Evolutionary conservation across 345 rosid species (phyloP).

Genomic region (Rhodamnia argentea): DNA sequence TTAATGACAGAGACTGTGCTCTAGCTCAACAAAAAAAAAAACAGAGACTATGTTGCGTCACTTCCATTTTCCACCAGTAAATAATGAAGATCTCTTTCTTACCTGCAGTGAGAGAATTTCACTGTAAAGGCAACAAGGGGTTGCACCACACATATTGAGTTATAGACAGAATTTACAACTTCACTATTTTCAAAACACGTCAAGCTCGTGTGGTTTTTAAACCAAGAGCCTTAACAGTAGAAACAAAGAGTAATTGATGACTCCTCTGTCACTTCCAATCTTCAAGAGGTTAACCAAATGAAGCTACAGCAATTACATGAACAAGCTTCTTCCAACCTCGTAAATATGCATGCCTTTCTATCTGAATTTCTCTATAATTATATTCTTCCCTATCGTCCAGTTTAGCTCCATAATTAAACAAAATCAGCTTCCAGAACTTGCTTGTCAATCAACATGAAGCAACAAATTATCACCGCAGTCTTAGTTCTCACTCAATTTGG

Average conservation of each 20-base stretch:
- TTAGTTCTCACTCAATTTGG: background rate
- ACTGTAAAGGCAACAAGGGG: background rate
- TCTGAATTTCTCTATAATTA: background rate
- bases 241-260: background rate
- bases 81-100: background rate
- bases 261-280: background rate
- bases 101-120: background rate
- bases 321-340: background rate
- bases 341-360: background rate
- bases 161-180: background rate
- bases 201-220: background rate
- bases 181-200: background rate
- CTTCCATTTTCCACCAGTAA: background rate
- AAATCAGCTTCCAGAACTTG: background rate
- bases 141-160: background rate
- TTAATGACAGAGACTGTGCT: background rate
- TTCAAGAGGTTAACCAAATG: background rate
- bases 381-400: background rate
- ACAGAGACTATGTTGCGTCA: background rate
- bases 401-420: background rate
- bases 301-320: background rate
- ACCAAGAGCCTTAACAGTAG: background rate
- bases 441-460: background rate
- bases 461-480: background rate
- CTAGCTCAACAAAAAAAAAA: background rate